Conservation (phyloP, 1,284 basidiomycete species). For the Papiliotrema flavescens region DNA sequence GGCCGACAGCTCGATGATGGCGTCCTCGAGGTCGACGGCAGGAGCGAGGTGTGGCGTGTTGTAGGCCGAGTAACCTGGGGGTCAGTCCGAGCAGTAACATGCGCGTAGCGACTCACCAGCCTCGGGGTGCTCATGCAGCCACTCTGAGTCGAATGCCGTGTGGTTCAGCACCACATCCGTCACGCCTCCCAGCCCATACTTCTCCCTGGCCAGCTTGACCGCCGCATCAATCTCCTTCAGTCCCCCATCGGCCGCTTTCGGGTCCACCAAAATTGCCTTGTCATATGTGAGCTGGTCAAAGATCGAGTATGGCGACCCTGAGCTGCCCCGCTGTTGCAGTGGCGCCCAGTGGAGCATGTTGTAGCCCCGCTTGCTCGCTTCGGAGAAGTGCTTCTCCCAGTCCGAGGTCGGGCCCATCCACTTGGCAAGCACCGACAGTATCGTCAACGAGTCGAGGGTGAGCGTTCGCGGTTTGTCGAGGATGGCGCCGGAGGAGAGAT, state of each 20-base stretch:
- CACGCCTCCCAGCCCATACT: conserved; percentile 80
- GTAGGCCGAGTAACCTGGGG: conserved; percentile 73
- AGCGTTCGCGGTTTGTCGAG: conserved; percentile 50
- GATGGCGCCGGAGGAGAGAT: conserved; percentile 55
- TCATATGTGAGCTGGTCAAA: conserved; percentile 80
- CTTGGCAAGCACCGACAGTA: conserved; percentile 86
- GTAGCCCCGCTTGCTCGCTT: conserved; percentile 82
- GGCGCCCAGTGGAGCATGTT: conserved; percentile 96
- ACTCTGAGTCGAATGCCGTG: conserved; percentile 85
- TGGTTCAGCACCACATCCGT: conserved; percentile 95
- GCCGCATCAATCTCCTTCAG: conserved; percentile 54
- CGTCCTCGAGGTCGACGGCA: conserved; percentile 81
- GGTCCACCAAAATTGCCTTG: conserved; percentile 61
- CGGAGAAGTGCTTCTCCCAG: conserved; percentile 75
- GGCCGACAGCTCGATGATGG: conserved; percentile 73
- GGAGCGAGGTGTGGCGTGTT: conserved; percentile 86
- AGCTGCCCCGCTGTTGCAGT: conserved; percentile 80
- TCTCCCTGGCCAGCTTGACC: conserved; percentile 66
- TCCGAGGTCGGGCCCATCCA: conserved; percentile 84
- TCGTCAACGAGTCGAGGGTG: conserved; percentile 76
- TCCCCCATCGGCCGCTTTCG: conserved; percentile 55
- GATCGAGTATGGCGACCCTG: conserved; percentile 87
- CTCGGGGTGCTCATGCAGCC: conserved; percentile 90
- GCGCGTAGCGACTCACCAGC: conserved; percentile 59
- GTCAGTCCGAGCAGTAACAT: neutral